A percentile compares a stretch with the other conserved stretches of the same genome.
phyloP scores from a whole-genome alignment of 2,329 filamentous ascomycete species.

The Neofusicoccum ribis region DNA sequence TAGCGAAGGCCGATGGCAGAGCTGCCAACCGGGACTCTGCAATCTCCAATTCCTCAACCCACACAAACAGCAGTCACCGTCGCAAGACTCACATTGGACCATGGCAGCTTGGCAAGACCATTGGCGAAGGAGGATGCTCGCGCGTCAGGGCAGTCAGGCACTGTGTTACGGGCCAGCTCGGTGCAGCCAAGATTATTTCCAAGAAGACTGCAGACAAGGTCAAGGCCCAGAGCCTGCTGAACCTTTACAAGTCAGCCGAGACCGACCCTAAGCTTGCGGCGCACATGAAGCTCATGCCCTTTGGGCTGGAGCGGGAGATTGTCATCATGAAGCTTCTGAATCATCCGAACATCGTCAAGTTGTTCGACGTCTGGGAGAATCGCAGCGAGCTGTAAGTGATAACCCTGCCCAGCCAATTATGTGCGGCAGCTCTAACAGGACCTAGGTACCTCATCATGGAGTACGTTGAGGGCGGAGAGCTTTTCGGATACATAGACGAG shows the following conservation, averaged over 20 bases:
- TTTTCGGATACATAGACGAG: conserved; percentile 82
- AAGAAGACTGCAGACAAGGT: conserved; percentile 75
- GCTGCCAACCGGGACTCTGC: conserved; percentile 54
- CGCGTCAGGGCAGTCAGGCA: conserved; percentile 85
- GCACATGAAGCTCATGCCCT: conserved; percentile 71
- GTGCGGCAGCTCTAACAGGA: conserved; percentile 26
- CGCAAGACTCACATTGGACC: conserved; percentile 81
- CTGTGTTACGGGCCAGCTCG: conserved; percentile 72
- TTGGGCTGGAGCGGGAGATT: conserved; percentile 90
- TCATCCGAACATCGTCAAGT: conserved; percentile 88
- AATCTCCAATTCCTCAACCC: conserved; percentile 58
- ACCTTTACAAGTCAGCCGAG: conserved; percentile 73
- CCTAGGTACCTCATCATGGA: conserved; percentile 89
- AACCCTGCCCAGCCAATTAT: neutral
- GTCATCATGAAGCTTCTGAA: conserved; percentile 96
- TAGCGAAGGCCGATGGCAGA: conserved; percentile 47
- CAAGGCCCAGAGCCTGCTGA: conserved; percentile 81
- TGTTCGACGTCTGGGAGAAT: conserved; percentile 99
- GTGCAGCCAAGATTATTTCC: conserved; percentile 93
- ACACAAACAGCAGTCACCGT: conserved; percentile 50
- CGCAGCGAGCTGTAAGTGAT: conserved; percentile 79
- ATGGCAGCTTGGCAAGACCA: conserved; percentile 86
- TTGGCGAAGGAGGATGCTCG: conserved; percentile 88
- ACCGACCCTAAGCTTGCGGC: conserved; percentile 53
- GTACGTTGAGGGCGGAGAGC: conserved; percentile 79